Evolutionary conservation across 2,329 filamentous ascomycete genomes (phyloP), one percentile per base, ranked within the genome.

Genomic region (Diaporthe sp.): DNA sequence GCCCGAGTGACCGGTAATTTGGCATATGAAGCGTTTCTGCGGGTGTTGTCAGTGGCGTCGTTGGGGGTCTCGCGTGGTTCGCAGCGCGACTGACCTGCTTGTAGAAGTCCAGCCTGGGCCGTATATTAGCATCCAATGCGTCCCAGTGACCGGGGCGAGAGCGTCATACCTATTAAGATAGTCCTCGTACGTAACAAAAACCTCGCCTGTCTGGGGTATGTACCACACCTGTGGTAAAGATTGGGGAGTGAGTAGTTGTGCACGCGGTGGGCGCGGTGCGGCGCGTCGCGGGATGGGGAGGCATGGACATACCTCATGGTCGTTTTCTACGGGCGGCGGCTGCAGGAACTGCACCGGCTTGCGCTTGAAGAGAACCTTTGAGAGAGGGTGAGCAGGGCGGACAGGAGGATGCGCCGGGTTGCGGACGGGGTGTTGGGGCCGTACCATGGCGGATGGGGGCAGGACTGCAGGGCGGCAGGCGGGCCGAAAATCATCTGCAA

Each of bases 1-100:
- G 72, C 94, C 94, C 42, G 95, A 97, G 83, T 98, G 96, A 72
- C 97, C 97, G 17, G 95, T 98, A 79, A 98, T 97, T 83, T 98
- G 94, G 85, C 97, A 98, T 77, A 97, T 98, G 84, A 98, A 99
- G 73, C 94, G 92, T 82, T 92, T 94, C 92, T 96, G 80, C 58
- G 67, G 42, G 25, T 42, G 39, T 34, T 34, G 73, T 80, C 20
- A 77, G 78, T 76, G 63, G 72, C 75, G 49, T 12, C 34, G 34
- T 37, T 28, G 42, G 10, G 25, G 55, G 31, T 51, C 31, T 53
- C 34, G 22, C 6, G 28, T 28, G 58, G 22, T 49, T 58, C 20
- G 44, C 55, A 65, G 55, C 31, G 71, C 28, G 70, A 76, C 89
- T 81, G 87, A 94, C 94, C 91, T 97, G 95, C 80, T 94, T 95